Percentiles rank a stretch among this genome's conserved stretches.
phyloP scores from a whole-genome alignment of 768 basidiomycete species.

The Nevesoporus exiguus region DNA sequence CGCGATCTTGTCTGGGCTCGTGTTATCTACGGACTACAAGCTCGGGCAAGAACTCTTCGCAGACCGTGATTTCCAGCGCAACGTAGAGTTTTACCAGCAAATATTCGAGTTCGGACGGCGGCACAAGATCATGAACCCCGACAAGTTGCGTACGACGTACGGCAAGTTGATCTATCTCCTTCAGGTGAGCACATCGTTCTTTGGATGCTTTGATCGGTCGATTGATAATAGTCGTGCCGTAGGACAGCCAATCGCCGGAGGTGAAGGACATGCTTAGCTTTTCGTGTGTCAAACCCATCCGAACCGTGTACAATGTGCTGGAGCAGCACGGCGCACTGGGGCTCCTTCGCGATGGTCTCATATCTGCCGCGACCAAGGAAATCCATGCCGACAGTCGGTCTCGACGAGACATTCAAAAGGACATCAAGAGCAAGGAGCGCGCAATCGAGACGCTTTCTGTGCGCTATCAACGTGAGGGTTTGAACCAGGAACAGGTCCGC shows the following conservation, averaged over 20 bases:
- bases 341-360: constrained; percentile 71
- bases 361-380: constrained; percentile 77
- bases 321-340: constrained; percentile 62
- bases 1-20: constrained; percentile 80
- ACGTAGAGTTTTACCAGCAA: constrained; percentile 74
- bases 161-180: constrained; percentile 83
- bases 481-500: constrained; percentile 63
- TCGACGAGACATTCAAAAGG: constrained; percentile 76
- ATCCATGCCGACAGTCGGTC: constrained; percentile 69
- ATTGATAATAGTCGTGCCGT: neutral
- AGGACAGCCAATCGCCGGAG: constrained; percentile 85
- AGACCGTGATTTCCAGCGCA: constrained; percentile 77
- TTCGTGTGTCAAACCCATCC: constrained; percentile 74
- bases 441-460: constrained; percentile 74
- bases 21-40: constrained; percentile 84
- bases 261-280: constrained; percentile 79
- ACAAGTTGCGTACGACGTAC: constrained; percentile 87
- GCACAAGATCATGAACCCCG: constrained; percentile 91
- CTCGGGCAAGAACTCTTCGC: constrained; percentile 83
- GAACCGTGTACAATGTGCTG: constrained; percentile 66
- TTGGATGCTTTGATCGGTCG: neutral
- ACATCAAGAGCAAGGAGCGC: constrained; percentile 80
- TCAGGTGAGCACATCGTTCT: constrained; percentile 46
- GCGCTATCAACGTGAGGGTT: constrained; percentile 55
- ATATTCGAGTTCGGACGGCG: constrained; percentile 81